Percentiles rank a stretch among this genome's conserved stretches.
Evolutionary conservation across 805 yeast genomes (phyloP).

Genomic region (Ogataea kodamae): DNA sequence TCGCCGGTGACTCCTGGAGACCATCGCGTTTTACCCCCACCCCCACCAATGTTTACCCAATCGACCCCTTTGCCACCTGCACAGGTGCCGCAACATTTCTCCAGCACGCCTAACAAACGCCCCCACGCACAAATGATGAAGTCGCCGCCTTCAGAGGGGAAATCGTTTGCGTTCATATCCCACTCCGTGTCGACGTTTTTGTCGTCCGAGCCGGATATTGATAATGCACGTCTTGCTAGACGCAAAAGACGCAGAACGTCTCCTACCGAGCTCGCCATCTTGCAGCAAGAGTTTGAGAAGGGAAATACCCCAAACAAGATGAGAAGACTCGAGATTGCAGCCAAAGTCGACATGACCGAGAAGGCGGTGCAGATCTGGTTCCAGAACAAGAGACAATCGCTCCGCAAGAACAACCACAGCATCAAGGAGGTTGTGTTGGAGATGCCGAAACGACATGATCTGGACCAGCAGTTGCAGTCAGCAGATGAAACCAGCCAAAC

Average conservation of each 20-base stretch:
- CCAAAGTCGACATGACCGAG: conserved; percentile 86
- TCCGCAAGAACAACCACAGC: conserved; percentile 43
- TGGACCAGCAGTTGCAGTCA: conserved; percentile 24
- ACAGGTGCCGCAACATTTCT: conserved; percentile 9
- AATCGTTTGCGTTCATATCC: conserved; percentile 79
- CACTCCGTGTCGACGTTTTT: conserved; percentile 91
- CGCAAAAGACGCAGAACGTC: conserved; percentile 95
- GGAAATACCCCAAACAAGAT: conserved; percentile 81
- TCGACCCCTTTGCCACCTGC: conserved; percentile 21
- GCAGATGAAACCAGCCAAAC: conserved; percentile 14
- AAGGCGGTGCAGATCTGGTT: conserved; percentile 99
- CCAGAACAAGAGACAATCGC: conserved; percentile 88
- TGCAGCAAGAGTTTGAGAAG: conserved; percentile 71
- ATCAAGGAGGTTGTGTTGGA: conserved; percentile 32
- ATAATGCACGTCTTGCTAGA: conserved; percentile 88
- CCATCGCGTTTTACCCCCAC: conserved; percentile 20
- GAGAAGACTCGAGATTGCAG: conserved; percentile 75
- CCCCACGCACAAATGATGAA: conserved; percentile 9
- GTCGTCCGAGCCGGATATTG: conserved; percentile 75
- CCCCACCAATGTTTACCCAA: conserved; percentile 22
- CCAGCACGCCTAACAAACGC: conserved; percentile 8
- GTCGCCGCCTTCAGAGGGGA: conserved; percentile 27
- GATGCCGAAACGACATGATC: conserved; percentile 25
- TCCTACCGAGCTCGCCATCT: conserved; percentile 75
- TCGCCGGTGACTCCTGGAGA: conserved; percentile 22